A percentile compares a stretch with the other conserved stretches of the same genome.
phyloP scores from a whole-genome alignment of 2,329 filamentous ascomycete genomes.

The Scytalidium sp. region DNA sequence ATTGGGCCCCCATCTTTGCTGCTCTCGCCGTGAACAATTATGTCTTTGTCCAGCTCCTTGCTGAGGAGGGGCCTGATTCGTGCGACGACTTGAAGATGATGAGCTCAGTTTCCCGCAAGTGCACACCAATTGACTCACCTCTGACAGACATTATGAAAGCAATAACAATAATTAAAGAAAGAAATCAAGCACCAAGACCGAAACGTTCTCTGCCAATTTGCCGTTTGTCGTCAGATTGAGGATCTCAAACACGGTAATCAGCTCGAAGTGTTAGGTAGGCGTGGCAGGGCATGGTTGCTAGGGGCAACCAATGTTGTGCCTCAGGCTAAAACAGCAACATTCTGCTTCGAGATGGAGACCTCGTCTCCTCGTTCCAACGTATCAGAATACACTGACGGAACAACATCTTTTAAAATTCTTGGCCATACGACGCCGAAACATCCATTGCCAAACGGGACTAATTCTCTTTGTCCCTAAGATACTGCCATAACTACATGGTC shows the following conservation, averaged over 20 bases:
- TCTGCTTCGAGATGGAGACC: no score
- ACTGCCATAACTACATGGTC: no score
- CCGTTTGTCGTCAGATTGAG: neutral
- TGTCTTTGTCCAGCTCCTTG: conserved; percentile 81
- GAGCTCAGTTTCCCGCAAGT: conserved; percentile 39
- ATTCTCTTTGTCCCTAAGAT: no score
- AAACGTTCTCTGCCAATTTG: neutral
- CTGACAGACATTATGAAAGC: conserved; percentile 20
- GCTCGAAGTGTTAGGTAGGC: neutral
- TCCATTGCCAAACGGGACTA: no score
- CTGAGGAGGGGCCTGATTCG: conserved; percentile 85
- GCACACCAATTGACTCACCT: conserved; percentile 13
- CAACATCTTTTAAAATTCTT: no score
- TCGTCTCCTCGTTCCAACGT: no score
- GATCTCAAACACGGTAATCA: neutral
- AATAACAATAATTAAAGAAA: conserved; percentile 9
- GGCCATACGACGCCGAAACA: no score
- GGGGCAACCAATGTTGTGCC: neutral
- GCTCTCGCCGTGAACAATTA: conserved; percentile 71
- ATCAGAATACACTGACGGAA: no score
- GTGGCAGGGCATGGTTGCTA: neutral
- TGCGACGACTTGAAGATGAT: conserved; percentile 68
- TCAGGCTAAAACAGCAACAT: neutral
- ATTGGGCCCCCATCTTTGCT: conserved; percentile 59
- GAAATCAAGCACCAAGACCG: neutral